Conservation (phyloP, 2,329 filamentous ascomycete genomes). For the Claviceps sp. region DNA sequence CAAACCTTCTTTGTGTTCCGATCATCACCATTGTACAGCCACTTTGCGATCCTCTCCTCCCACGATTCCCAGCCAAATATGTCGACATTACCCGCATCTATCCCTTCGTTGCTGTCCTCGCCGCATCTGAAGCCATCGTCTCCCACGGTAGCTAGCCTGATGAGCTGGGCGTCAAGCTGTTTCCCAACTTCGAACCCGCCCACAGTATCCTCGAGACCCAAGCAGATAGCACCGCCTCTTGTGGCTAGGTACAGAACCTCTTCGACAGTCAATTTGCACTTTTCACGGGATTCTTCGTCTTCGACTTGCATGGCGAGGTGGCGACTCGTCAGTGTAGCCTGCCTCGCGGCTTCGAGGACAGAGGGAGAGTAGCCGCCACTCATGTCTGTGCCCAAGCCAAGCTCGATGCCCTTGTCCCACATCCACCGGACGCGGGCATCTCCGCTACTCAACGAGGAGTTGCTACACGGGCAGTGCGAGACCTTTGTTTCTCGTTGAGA, state of each 20-base stretch:
- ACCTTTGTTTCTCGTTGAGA: constrained; percentile 50
- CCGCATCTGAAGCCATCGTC: constrained; percentile 17
- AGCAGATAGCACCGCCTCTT: constrained; percentile 68
- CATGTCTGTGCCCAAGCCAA: constrained; percentile 85
- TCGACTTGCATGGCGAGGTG: constrained; percentile 46
- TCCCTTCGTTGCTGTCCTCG: constrained; percentile 10
- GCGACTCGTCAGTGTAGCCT: constrained; percentile 66
- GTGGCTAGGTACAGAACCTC: constrained; percentile 83
- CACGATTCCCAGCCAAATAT: constrained; percentile 86
- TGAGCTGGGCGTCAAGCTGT: constrained; percentile 82
- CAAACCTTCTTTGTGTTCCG: constrained; percentile 80
- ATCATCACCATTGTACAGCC: constrained; percentile 89
- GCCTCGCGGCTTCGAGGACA: constrained; percentile 70
- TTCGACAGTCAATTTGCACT: constrained; percentile 62
- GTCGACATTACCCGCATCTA: constrained; percentile 55
- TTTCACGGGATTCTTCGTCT: constrained; percentile 25
- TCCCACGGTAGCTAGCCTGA: constrained; percentile 45
- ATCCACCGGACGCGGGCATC: constrained; percentile 62
- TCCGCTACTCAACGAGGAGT: constrained; percentile 70
- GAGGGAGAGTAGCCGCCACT: constrained; percentile 75
- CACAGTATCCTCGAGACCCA: constrained; percentile 58
- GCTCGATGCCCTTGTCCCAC: constrained; percentile 58
- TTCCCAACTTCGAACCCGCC: constrained; percentile 77
- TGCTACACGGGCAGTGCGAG: constrained; percentile 78
- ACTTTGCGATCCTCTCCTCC: constrained; percentile 80